Conservation (phyloP, 2,329 filamentous ascomycete species). For the Clonostachys sp. region DNA sequence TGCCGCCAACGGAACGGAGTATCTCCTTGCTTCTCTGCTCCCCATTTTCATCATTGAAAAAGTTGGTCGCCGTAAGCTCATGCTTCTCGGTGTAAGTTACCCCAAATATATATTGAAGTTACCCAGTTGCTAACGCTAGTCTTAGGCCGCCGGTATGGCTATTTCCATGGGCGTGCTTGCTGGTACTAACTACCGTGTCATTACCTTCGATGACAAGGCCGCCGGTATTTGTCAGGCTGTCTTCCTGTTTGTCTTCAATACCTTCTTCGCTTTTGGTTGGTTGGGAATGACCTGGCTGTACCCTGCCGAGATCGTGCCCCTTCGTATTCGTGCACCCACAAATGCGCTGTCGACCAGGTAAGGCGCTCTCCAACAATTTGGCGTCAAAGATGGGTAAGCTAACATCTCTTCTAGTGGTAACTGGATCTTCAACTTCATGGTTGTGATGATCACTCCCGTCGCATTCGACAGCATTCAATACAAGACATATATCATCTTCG, state of each 20-base stretch:
- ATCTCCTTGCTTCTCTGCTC: conserved; percentile 30
- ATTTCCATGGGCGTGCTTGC: conserved; percentile 54
- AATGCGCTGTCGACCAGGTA: conserved; percentile 53
- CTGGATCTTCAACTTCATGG: conserved; percentile 26
- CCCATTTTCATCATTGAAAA: conserved; percentile 38
- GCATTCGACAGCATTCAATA: conserved; percentile 52
- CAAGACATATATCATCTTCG: conserved; percentile 52
- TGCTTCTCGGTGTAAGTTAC: conserved; percentile 48
- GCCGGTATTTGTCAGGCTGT: conserved; percentile 24
- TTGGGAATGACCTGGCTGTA: conserved; percentile 57
- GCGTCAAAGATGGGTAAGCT: conserved; percentile 59
- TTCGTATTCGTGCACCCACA: conserved; percentile 48
- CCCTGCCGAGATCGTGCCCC: conserved; percentile 57
- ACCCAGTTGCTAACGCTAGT: no score
- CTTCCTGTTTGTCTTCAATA: conserved; percentile 60
- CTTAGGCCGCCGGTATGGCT: conserved; percentile 52
- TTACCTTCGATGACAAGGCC: conserved; percentile 16
- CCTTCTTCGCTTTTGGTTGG: conserved; percentile 52
- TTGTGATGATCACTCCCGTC: conserved; percentile 72
- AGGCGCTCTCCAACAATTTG: conserved; percentile 37
- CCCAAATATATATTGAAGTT: no score
- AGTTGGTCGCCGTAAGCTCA: conserved; percentile 55
- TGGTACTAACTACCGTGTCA: conserved; percentile 19
- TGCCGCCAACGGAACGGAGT: conserved; percentile 44
- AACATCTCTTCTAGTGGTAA: neutral